Conservation (phyloP, 768 basidiomycete genomes). For the Candolleomyces eurysporus region DNA sequence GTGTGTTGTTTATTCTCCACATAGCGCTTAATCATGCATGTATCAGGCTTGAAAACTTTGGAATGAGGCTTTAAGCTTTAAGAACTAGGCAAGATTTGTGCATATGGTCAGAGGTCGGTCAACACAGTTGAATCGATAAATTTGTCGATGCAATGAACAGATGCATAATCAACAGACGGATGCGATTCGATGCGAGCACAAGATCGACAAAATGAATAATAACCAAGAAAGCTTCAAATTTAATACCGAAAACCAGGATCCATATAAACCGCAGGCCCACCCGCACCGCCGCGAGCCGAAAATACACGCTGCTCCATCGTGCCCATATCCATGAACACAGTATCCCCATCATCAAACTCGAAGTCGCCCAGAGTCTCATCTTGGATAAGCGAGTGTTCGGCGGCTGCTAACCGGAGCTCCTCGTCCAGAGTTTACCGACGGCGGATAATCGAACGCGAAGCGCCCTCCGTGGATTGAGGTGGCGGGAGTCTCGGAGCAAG, state of each 20-base stretch:
- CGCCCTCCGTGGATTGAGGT: too few species aligned
- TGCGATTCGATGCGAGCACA: background rate
- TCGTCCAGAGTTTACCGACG: conserved; percentile 63
- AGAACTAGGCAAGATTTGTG: too few species aligned
- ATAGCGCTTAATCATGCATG: too few species aligned
- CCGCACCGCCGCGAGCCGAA: conserved; percentile 72
- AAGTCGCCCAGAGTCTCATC: conserved; percentile 12
- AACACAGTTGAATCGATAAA: too few species aligned
- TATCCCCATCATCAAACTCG: conserved; percentile 43
- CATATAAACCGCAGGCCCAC: conserved; percentile 69
- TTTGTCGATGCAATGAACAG: too few species aligned
- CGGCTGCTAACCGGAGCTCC: conserved; percentile 48
- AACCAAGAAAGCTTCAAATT: background rate
- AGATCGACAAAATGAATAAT: background rate
- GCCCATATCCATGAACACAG: conserved; percentile 53
- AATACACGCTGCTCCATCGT: conserved; percentile 59
- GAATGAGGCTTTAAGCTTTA: too few species aligned
- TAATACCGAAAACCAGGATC: conserved; percentile 46
- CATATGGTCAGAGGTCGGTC: too few species aligned
- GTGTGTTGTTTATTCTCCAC: too few species aligned
- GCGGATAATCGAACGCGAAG: background rate
- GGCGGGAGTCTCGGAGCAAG: too few species aligned
- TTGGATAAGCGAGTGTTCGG: conserved; percentile 20
- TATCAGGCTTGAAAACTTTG: too few species aligned
- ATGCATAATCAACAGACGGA: too few species aligned